Conservation (phyloP, 306 rosid species). For the Carpinus viminea region DNA sequence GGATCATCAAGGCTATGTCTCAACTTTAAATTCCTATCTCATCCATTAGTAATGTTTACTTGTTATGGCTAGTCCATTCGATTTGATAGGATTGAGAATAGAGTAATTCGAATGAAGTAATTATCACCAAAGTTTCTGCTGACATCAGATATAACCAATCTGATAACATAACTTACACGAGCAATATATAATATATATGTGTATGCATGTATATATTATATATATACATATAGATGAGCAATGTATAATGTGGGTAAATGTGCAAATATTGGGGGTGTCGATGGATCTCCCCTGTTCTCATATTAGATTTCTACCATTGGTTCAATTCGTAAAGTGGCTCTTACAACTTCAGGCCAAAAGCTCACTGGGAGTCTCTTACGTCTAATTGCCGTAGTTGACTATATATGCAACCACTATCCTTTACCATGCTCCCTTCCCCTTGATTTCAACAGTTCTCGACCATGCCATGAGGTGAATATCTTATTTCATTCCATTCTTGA, state of each 20-base stretch:
- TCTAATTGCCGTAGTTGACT: constrained; percentile 15
- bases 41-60: constrained; percentile 12
- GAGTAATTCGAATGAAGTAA: background rate
- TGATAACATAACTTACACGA: background rate
- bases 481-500: constrained; percentile 13
- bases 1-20: background rate
- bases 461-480: constrained; percentile 20
- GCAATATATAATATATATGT: background rate
- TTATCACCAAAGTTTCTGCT: background rate
- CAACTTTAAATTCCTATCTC: constrained; percentile 6
- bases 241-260: background rate
- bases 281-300: constrained; percentile 6
- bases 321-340: constrained; percentile 12
- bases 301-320: constrained; percentile 9
- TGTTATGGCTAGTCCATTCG: background rate
- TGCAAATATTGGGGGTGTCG: background rate
- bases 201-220: too few relatives aligned
- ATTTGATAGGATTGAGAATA: background rate
- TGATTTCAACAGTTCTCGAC: constrained; percentile 27
- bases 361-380: constrained; percentile 15
- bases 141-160: background rate
- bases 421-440: constrained; percentile 28
- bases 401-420: constrained; percentile 15
- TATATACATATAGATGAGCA: background rate
- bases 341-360: constrained; percentile 19